Conservation (phyloP, 2,329 filamentous ascomycete species). For the Bisporella sp. region DNA sequence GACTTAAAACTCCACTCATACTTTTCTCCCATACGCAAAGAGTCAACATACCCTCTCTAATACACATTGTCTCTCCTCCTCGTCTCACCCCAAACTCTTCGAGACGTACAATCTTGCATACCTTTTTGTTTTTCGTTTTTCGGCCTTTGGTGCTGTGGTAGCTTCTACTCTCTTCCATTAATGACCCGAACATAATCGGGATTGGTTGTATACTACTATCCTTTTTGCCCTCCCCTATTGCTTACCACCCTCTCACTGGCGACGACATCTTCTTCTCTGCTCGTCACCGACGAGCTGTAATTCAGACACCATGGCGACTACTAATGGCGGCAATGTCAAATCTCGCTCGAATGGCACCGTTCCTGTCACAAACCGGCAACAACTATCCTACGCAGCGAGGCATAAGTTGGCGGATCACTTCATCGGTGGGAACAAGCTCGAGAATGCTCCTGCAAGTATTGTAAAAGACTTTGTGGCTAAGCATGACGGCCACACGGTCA, state of each 20-base stretch:
- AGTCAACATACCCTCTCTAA: too few species aligned
- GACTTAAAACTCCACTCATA: too few species aligned
- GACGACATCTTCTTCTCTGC: conserved; percentile 13
- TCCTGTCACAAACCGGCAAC: conserved; percentile 50
- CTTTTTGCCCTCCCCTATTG: too few species aligned
- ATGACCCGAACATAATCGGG: too few species aligned
- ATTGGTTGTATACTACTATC: too few species aligned
- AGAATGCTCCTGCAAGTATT: conserved; percentile 71
- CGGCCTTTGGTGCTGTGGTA: too few species aligned
- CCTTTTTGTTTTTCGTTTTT: too few species aligned
- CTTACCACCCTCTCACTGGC: conserved; percentile 8
- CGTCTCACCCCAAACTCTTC: too few species aligned
- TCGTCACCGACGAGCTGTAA: conserved; percentile 21
- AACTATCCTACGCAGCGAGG: conserved; percentile 68
- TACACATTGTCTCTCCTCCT: too few species aligned
- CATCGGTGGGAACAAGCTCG: conserved; percentile 87
- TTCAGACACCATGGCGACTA: conserved; percentile 40
- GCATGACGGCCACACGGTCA: conserved; percentile 93
- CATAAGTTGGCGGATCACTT: conserved; percentile 86
- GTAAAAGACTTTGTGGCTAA: conserved; percentile 94
- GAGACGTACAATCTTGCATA: too few species aligned
- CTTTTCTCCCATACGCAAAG: too few species aligned
- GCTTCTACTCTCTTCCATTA: too few species aligned
- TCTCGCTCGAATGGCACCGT: conserved; percentile 32
- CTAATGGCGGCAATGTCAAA: conserved; percentile 28